Base-by-base conservation (phyloP, 129 eudicot species). In the Glebionis coronaria region DNA sequence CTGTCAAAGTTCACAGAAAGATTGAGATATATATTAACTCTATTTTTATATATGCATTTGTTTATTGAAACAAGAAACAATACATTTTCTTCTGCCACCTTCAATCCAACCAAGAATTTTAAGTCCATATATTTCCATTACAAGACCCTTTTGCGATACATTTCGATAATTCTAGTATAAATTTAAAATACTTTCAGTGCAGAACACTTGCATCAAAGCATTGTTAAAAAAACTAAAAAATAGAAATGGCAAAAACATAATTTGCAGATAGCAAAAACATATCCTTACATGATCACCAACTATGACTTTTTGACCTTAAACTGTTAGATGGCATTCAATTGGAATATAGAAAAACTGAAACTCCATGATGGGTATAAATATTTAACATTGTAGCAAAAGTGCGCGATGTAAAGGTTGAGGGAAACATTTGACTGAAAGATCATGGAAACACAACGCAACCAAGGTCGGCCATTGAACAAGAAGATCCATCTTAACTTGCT, bases 21-120 rank as follows among this genome's bases (percentile, higher is more conserved):
- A 59, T 59, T 31, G 45, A 45, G 38, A 27, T 42, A 29, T 42
- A 29, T 35, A 3, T 59, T 51, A 58, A 73, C 71, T 73, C 65
- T 16, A 55, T 66, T 67, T 66, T 44, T 56, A n/a, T n/a, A n/a
- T 28, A 16, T 23, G 54, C 65, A 27, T 20, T 69, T 53, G 42
- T 55, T 42, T 69, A 54, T 70, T 65, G 62, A 21, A 21, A 25
- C 25, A 29, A 55, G 21, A 76, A 20, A 18, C 46, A 76, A 47
- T 40, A 57, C 5, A 27, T 47, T 71, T 78, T 54, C 27, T 61
- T 66, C 59, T 78, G 73, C 53, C 68, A 73, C 69, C 73, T 72
- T 66, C 74, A 67, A 71, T 73, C 72, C 78, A 59, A 78, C 82
- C 61, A 74, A 57, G 68, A 66, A 45, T 44, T 28, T 45, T 14